Base-by-base conservation (phyloP, 2,329 filamentous ascomycete genomes). In the Cordyceps fumosorosea region DNA sequence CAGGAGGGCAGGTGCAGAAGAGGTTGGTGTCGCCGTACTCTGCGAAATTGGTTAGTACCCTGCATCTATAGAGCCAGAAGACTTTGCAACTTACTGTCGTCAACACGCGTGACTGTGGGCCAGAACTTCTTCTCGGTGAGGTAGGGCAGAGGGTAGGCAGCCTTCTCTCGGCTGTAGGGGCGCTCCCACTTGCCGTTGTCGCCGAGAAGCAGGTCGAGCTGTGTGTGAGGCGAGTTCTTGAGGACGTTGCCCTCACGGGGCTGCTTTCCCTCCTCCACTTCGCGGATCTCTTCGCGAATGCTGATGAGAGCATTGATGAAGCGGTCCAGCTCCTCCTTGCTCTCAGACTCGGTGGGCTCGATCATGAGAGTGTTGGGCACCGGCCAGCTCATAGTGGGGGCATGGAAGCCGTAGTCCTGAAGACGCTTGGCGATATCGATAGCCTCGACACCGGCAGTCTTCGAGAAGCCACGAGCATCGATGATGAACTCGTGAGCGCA, bases 401-500 rank as follows among this genome's bases (percentile, higher is more conserved):
- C 90, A 76, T 98, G 93, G 84, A 98, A 98, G 48, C 93, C 93
- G 73, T 96, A 98, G 73, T 98, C 93, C 76, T 97, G 93, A 22
- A 98, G 85, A 65, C 93, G 90, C 82, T 98, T 98, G 71, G 93
- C 93, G 66, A 98, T 89, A 72, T 98, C 93, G 68, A 96, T 95
- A 34, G 89, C 93, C 77, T 97, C 93, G 68, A 98, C 80, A 29
- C 91, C 91, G 7, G 89, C 86, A 0, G 86, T 85, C 60, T 93
- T 89, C 72, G 91, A 90, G 81, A 97, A 96, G 26, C 86, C 84
- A 24, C 93, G 89, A 6, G 88, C 84, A 69, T 98, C 93, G 40
- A 98, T 85, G 74, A 98, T 98, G 78, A 98, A 98, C 77, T 98
- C 93, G 80, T 98, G 93, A 0, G 93, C 93, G 74, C 93, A 98